Percentiles rank a stretch among this genome's conserved stretches.
phyloP scores from a whole-genome alignment of 108 stramenopile genomes.

The Nitzschia sp. region DNA sequence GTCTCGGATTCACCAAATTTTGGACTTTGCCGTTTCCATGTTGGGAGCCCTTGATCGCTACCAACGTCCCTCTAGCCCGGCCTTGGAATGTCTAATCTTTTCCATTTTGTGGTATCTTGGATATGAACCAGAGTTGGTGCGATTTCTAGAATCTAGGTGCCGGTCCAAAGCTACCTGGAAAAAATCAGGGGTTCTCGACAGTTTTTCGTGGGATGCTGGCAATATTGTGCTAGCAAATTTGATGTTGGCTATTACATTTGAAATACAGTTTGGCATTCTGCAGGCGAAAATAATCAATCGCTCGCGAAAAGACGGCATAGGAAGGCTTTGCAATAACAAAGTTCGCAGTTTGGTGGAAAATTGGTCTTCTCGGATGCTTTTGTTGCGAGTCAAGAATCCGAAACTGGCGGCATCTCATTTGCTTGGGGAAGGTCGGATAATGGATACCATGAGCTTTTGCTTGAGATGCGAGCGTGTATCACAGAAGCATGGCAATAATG shows the following conservation, averaged over 20 bases:
- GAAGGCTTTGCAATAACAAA: neutral
- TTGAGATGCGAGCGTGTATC: neutral
- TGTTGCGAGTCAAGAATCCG: neutral
- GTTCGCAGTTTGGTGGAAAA: neutral
- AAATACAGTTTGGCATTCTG: conserved; percentile 6
- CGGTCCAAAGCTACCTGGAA: neutral
- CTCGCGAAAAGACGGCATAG: no score
- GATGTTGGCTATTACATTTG: neutral
- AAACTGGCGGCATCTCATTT: neutral
- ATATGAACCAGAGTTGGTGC: neutral
- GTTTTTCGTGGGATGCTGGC: conserved; percentile 3
- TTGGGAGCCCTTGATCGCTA: conserved; percentile 6
- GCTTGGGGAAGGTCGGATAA: neutral
- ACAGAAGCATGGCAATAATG: no score
- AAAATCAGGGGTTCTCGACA: neutral
- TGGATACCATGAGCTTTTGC: neutral
- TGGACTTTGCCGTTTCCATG: conserved; percentile 3
- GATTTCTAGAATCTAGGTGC: neutral
- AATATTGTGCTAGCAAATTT: neutral
- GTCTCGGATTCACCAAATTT: neutral
- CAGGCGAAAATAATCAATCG: neutral
- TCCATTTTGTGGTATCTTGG: conserved; percentile 4
- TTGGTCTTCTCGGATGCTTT: neutral
- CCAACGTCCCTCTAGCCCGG: neutral
- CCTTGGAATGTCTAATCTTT: conserved; percentile 3